Conservation (phyloP, 371 early-diverging fungal species). For the Syncephalastrum racemosum region DNA sequence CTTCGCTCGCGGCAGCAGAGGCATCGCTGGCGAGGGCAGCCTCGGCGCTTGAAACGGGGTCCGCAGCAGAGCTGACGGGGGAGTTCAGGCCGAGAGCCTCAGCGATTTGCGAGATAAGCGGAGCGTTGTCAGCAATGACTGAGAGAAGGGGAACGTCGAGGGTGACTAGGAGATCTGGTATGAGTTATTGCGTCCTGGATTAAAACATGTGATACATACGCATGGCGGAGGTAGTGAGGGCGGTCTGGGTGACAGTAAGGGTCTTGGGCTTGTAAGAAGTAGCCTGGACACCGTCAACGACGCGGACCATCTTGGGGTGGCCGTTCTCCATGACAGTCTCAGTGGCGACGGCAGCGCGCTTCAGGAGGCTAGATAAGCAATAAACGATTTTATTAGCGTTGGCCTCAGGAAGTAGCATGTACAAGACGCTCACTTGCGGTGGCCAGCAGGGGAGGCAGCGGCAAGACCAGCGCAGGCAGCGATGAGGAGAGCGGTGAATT, state of each 20-base stretch:
- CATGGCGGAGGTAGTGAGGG: neutral
- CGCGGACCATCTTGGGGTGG: neutral
- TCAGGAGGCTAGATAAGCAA: neutral
- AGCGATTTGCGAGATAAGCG: neutral
- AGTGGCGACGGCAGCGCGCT: conserved; percentile 8
- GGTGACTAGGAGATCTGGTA: neutral
- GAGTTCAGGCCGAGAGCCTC: too few species aligned
- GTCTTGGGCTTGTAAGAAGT: neutral
- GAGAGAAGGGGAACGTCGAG: conserved; percentile 3
- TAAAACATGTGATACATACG: too few species aligned
- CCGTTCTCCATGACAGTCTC: neutral
- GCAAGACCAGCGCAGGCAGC: conserved; percentile 6
- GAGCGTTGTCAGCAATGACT: neutral
- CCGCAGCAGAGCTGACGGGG: too few species aligned
- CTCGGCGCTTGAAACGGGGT: too few species aligned
- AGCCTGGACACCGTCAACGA: conserved; percentile 1
- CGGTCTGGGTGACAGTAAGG: neutral
- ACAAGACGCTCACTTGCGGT: conserved; percentile 1
- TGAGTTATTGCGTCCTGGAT: too few species aligned
- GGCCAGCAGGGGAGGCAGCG: conserved; percentile 6
- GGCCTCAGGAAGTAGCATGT: neutral
- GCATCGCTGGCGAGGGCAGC: too few species aligned
- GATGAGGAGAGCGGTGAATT: conserved; percentile 1
- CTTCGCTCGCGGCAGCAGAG: too few species aligned
- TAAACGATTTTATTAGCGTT: neutral